Evolutionary conservation across 2,329 filamentous ascomycete genomes (phyloP).

Genomic region (Dactylellina cionopaga): DNA sequence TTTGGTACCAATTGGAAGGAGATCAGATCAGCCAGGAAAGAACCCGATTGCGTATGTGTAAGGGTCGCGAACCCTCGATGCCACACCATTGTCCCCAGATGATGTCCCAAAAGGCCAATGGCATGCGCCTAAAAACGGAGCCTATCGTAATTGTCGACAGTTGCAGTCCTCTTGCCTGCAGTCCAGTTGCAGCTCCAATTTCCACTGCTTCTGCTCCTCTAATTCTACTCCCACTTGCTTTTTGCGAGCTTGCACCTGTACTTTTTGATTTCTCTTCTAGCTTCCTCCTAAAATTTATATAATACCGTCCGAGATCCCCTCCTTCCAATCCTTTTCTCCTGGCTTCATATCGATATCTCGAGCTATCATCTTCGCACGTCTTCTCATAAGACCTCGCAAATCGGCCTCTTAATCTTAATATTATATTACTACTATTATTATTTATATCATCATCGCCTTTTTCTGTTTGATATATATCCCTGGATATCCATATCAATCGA

Average conservation of each 20-base stretch:
- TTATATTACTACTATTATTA: too few species aligned
- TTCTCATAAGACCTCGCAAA: background rate
- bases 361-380: constrained; percentile 17
- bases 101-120: constrained; percentile 48
- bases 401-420: constrained; percentile 19
- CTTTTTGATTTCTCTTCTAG: background rate
- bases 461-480: background rate
- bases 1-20: background rate
- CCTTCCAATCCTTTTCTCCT: constrained; percentile 10
- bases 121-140: constrained; percentile 47
- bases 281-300: constrained; percentile 12
- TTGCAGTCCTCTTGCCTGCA: constrained; percentile 7
- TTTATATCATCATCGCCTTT: background rate
- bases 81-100: constrained; percentile 27
- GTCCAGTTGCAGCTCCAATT: constrained; percentile 15
- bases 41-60: constrained; percentile 31
- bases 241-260: too few species aligned
- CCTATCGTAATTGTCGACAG: constrained; percentile 37
- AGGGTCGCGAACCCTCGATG: constrained; percentile 50
- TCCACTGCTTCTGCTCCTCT: constrained; percentile 16
- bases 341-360: constrained; percentile 16
- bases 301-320: constrained; percentile 20
- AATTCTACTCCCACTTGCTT: background rate
- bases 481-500: background rate
- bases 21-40: constrained; percentile 17